phyloP scores from a whole-genome alignment of 2,329 filamentous ascomycete genomes.

The Didymella arachidicola region DNA sequence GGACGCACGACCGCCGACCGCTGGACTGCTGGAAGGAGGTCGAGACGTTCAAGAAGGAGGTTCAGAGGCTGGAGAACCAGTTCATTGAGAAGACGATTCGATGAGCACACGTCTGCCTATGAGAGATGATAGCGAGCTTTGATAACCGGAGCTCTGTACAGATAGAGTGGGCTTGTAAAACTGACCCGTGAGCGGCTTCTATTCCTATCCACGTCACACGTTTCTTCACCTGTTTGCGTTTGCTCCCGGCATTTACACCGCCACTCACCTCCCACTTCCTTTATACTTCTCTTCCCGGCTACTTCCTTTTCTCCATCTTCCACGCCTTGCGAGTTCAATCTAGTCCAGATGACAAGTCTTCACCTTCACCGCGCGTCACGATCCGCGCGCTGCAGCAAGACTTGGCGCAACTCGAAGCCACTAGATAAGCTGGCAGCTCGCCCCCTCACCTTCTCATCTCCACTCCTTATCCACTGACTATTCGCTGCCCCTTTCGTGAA shows the following conservation, averaged over 20 bases:
- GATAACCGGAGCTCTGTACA: slow-evolving; percentile 10
- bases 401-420: not conserved
- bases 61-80: slow-evolving; percentile 80
- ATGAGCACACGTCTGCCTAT: slow-evolving; percentile 31
- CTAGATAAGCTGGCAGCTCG: not conserved
- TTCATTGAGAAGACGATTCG: slow-evolving; percentile 85
- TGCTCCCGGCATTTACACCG: not conserved
- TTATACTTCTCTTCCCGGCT: not conserved
- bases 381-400: not conserved
- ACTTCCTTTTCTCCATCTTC: not conserved
- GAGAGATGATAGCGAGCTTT: not conserved
- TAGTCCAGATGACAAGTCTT: too few species aligned
- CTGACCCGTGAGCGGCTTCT: slow-evolving; percentile 11
- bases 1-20: slow-evolving; percentile 83
- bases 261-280: not conserved
- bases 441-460: not conserved
- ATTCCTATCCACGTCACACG: not conserved
- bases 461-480: not conserved
- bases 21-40: slow-evolving; percentile 96
- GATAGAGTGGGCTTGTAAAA: slow-evolving; percentile 19
- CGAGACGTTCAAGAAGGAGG: slow-evolving; percentile 87
- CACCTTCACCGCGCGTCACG: not conserved
- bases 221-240: not conserved
- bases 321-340: not conserved
- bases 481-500: not conserved